phyloP scores from a whole-genome alignment of 768 basidiomycete genomes.

The Mycena latifolia region DNA sequence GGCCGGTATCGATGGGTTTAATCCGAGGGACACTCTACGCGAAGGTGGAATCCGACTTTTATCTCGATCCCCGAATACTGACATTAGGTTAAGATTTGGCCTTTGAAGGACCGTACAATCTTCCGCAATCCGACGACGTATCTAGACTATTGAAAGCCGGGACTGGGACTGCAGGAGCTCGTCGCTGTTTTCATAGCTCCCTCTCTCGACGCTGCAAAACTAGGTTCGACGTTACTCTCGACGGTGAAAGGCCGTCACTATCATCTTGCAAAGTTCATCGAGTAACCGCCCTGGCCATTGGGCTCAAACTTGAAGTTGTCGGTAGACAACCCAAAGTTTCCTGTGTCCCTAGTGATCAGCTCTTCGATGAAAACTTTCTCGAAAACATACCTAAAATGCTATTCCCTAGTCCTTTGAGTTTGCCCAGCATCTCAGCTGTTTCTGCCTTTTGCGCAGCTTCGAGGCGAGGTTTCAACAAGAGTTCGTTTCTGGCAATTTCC shows the following conservation, averaged over 20 bases:
- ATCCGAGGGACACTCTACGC: conserved; percentile 77
- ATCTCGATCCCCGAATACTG: conserved; percentile 4
- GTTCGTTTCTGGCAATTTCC: conserved; percentile 63
- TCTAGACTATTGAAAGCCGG: conserved; percentile 45
- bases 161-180: not conserved
- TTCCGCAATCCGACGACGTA: conserved; percentile 58
- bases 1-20: conserved; percentile 88
- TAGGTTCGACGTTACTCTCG: not conserved
- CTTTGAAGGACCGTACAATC: conserved; percentile 49
- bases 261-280: conserved; percentile 84
- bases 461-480: conserved; percentile 72
- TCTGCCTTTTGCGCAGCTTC: conserved; percentile 87
- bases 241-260: not conserved
- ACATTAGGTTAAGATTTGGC: conserved; percentile 55
- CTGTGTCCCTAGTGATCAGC: conserved; percentile 52
- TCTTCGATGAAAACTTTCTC: not conserved
- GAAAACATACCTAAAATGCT: conserved; percentile 76
- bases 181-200: not conserved
- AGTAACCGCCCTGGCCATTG: conserved; percentile 96
- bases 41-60: conserved; percentile 59
- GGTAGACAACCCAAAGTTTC: conserved; percentile 94
- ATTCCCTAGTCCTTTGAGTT: conserved; percentile 94
- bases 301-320: conserved; percentile 98
- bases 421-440: conserved; percentile 91
- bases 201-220: not conserved